These are phyloP conservation scores for Morella rubra DNA, from an alignment of 306 rosid genomes.

Conservation along the genomic window DNA sequence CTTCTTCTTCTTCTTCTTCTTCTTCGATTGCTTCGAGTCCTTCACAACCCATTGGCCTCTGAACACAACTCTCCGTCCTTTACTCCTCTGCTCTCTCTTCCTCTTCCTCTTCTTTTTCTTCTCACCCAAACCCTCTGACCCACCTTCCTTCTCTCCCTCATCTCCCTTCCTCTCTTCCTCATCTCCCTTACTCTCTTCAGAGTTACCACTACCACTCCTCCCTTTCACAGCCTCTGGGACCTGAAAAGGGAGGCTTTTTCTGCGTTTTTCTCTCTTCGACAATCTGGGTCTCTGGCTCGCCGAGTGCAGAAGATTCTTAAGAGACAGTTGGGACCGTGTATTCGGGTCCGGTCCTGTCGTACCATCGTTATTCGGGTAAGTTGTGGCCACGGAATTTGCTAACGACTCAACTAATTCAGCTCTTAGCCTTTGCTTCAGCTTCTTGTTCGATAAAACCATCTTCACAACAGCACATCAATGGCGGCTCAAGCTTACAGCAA, in stretches of 20 bases:
- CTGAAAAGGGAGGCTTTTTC: constrained; percentile 42
- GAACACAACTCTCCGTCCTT: constrained; percentile 14
- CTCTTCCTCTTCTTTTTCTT: constrained; percentile 38
- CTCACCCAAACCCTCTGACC: constrained; percentile 24
- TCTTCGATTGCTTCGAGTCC: constrained; percentile 25
- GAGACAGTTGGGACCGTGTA: constrained; percentile 22
- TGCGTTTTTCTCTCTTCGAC: constrained; percentile 74
- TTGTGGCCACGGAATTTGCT: constrained; percentile 25
- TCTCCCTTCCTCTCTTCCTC: constrained; percentile 17
- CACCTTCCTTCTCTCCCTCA: constrained; percentile 30
- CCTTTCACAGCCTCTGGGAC: constrained; percentile 21
- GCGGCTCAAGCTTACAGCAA: background rate
- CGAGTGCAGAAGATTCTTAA: constrained; percentile 49
- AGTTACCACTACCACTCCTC: constrained; percentile 20
- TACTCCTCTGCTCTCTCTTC: constrained; percentile 30
- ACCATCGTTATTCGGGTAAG: constrained; percentile 12
- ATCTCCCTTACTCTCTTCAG: constrained; percentile 18
- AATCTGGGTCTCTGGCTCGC: constrained; percentile 46
- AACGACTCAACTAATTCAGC: constrained; percentile 40
- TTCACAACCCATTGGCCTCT: constrained; percentile 35
- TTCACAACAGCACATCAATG: background rate
- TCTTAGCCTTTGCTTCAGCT: constrained; percentile 72
- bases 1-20: constrained; percentile 30
- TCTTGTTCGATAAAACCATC: constrained; percentile 94
- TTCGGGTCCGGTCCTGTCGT: constrained; percentile 29